Evolutionary conservation across 139 green algal species (phyloP), one percentile per base, ranked within the genome.

Genomic region (Zygnema circumcarinatum): DNA sequence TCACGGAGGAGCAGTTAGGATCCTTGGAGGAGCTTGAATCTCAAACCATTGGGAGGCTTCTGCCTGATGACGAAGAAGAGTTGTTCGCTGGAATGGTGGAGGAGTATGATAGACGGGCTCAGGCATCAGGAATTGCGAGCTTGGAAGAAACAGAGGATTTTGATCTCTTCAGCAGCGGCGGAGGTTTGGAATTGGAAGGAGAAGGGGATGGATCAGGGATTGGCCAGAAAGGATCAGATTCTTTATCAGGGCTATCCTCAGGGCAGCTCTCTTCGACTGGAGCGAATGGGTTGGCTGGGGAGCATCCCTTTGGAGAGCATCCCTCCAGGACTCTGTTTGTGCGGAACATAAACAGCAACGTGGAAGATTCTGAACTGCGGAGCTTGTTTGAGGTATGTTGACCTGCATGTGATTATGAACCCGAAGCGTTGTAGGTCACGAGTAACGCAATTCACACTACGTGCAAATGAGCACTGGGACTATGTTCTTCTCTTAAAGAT

Each of bases 281-380:
- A 32, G 53, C 79, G 31, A 42, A 81, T 79, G 72, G 31, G 33
- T 72, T 88, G 39, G 84, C 0, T 42, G 87, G 91, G 16, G 92
- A 95, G 80, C 76, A 95, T 80, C 92, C 93, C 31, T 74, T 81
- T 38, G 92, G 81, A 29, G 82, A 91, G 35, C 73, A 83, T 16
- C 93, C 96, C 1, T 96, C 94, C 0, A 93, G 96, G 72, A 95
- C 93, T 0, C 91, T 98, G 3, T 92, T 98, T 56, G 90, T 98
- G 31, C 87, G 93, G 33, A 95, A 92, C 69, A 92, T 92, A 38
- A 92, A 91, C 89, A 93, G 89, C 82, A 92, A 90, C 81, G 78
- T 91, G 56, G 89, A 93, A 56, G 89, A 92, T 40, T 62, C 79
- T 39, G 89, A 92, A 88, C 80, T 92, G 39, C 41, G 88, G 20